Evolutionary conservation across 192 early-diverging fungal genomes (phyloP).

Genomic region (Rhizophagus sp.): DNA sequence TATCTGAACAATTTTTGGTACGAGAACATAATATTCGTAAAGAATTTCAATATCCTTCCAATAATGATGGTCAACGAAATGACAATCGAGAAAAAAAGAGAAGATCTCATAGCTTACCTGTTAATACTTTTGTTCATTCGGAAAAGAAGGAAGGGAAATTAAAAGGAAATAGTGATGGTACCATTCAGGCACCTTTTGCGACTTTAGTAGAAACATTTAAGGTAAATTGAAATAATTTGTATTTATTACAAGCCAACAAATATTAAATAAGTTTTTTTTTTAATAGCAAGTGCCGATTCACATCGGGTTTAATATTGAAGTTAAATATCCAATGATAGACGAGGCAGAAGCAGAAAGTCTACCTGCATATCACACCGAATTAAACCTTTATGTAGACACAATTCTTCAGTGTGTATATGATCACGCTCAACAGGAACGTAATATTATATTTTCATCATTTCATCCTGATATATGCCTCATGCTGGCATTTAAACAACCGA

Average conservation of each 20-base stretch:
- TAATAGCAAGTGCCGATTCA: slow-evolving; percentile 63
- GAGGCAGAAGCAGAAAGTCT: slow-evolving; percentile 82
- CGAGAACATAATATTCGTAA: neutral
- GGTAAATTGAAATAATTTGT: slow-evolving; percentile 34
- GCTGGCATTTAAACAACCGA: slow-evolving; percentile 83
- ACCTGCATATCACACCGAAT: slow-evolving; percentile 63
- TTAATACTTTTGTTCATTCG: slow-evolving; percentile 29
- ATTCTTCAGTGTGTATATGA: slow-evolving; percentile 80
- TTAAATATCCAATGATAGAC: slow-evolving; percentile 94
- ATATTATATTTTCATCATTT: slow-evolving; percentile 91
- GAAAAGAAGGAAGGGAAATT: slow-evolving; percentile 45
- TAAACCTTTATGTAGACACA: slow-evolving; percentile 84
- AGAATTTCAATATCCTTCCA: neutral
- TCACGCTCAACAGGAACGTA: slow-evolving; percentile 50
- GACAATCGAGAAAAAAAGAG: slow-evolving; percentile 6
- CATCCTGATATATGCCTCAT: slow-evolving; percentile 86
- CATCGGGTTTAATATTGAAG: slow-evolving; percentile 92
- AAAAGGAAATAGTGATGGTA: slow-evolving; percentile 77
- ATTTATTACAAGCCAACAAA: neutral
- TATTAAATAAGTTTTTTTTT: neutral
- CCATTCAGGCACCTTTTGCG: slow-evolving; percentile 85
- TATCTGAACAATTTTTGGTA: neutral
- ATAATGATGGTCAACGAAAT: neutral
- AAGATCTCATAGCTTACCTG: slow-evolving; percentile 50
- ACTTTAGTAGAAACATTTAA: slow-evolving; percentile 80